Conservation (phyloP, 495 filamentous ascomycete species). For the Rhypophila decipiens region DNA sequence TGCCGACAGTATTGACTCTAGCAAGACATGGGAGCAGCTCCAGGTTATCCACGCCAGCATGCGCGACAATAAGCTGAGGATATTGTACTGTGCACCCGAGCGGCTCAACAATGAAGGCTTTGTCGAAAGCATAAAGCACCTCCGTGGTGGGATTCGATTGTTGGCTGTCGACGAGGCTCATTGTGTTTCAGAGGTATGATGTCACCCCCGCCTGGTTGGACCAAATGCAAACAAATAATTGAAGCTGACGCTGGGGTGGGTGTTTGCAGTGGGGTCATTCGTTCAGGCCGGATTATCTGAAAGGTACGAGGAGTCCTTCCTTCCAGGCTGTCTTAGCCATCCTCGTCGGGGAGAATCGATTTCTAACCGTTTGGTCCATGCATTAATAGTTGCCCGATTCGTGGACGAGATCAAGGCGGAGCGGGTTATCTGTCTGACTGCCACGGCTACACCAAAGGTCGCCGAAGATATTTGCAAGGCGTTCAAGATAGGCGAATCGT, state of each 20-base stretch:
- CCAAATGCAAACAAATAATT: not conserved
- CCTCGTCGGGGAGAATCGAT: not conserved
- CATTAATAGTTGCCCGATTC: constrained; percentile 49
- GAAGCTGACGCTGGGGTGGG: not conserved
- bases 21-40: constrained; percentile 39
- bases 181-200: constrained; percentile 43
- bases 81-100: constrained; percentile 55
- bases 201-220: not conserved
- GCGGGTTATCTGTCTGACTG: constrained; percentile 51
- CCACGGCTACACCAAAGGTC: constrained; percentile 52
- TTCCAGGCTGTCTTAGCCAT: not conserved
- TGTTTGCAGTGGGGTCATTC: constrained; percentile 48
- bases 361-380: not conserved
- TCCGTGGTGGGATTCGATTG: constrained; percentile 47
- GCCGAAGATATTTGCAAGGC: constrained; percentile 45
- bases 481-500: constrained; percentile 41
- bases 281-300: constrained; percentile 55
- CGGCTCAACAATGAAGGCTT: constrained; percentile 54
- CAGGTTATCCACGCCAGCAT: constrained; percentile 40
- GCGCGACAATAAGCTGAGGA: constrained; percentile 36
- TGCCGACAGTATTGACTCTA: constrained; percentile 50
- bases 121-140: constrained; percentile 44
- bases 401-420: constrained; percentile 50
- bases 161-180: constrained; percentile 56
- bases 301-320: constrained; percentile 9